Conservation (phyloP, 306 rosid genomes). For the Prunus salicina region DNA sequence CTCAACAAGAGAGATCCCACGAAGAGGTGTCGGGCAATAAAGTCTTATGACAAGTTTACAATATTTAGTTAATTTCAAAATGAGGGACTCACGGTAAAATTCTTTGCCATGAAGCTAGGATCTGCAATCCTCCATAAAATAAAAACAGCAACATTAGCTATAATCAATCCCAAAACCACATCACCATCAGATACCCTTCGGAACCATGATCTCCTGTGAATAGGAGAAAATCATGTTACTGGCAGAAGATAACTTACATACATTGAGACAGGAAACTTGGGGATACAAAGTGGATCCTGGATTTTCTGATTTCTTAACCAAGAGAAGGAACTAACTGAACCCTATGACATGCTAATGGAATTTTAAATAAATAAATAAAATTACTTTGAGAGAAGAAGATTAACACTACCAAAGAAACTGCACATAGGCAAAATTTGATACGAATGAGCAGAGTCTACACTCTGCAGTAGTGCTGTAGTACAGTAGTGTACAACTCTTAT, state of each 20-base stretch:
- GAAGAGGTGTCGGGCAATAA: slow-evolving; percentile 3
- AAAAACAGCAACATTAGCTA: slow-evolving; percentile 74
- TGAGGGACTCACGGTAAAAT: slow-evolving; percentile 65
- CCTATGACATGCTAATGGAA: not conserved
- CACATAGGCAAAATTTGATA: not conserved
- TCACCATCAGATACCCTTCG: slow-evolving; percentile 38
- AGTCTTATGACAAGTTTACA: slow-evolving; percentile 1
- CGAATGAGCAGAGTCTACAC: not conserved
- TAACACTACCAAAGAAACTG: not conserved
- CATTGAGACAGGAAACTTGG: not conserved
- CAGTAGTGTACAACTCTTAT: not conserved
- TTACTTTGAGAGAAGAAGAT: too few relatives aligned
- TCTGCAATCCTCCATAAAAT: slow-evolving; percentile 58
- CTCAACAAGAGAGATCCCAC: slow-evolving; percentile 7
- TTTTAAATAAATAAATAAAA: too few relatives aligned
- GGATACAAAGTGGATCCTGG: not conserved
- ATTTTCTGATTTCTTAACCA: not conserved
- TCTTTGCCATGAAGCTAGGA: slow-evolving; percentile 54
- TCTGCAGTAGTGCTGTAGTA: not conserved
- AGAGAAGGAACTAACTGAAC: not conserved
- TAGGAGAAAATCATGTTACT: slow-evolving; percentile 28
- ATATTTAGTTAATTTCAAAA: slow-evolving; percentile 19
- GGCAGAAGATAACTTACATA: not conserved
- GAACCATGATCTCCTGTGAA: slow-evolving; percentile 65
- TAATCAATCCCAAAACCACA: slow-evolving; percentile 62